phyloP scores from a whole-genome alignment of 2,329 filamentous ascomycete species.

The Pestalotiopsis sp. region DNA sequence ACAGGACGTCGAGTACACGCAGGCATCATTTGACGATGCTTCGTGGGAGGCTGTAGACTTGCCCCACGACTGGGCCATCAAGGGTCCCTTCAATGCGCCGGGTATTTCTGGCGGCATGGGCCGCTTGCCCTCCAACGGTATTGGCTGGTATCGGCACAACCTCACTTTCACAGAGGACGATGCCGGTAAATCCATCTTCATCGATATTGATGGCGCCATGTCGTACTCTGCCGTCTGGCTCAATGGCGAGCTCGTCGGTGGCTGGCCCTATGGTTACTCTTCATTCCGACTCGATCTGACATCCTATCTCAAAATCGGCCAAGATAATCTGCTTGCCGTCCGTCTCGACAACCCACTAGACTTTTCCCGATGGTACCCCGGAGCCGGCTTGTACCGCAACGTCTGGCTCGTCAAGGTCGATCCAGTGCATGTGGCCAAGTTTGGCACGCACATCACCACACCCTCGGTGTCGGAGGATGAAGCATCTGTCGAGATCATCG shows the following conservation, averaged over 20 bases:
- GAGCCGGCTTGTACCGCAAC: constrained; percentile 55
- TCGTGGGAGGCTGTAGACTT: constrained; percentile 40
- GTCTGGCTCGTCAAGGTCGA: constrained; percentile 55
- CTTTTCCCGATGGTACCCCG: constrained; percentile 57
- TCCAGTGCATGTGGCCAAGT: constrained; percentile 49
- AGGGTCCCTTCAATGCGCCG: constrained; percentile 38
- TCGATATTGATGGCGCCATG: constrained; percentile 51
- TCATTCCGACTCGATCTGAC: constrained; percentile 55
- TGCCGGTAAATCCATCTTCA: constrained; percentile 22
- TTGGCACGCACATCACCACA: constrained; percentile 51
- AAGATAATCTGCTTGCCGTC: constrained; percentile 48
- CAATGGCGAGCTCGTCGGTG: constrained; percentile 51
- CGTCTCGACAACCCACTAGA: constrained; percentile 51
- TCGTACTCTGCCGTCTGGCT: constrained; percentile 55
- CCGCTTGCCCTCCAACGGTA: constrained; percentile 51
- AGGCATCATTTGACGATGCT: constrained; percentile 29
- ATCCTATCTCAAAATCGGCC: constrained; percentile 36
- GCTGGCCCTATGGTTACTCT: constrained; percentile 54
- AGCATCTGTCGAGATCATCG: constrained; percentile 45
- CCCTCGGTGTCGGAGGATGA: constrained; percentile 44
- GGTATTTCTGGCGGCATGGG: constrained; percentile 41
- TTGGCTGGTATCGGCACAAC: constrained; percentile 52
- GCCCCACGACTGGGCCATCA: constrained; percentile 48
- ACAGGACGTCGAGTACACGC: constrained; percentile 27
- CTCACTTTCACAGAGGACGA: constrained; percentile 27